A percentile compares a stretch with the other conserved stretches of the same genome.
phyloP scores from a whole-genome alignment of 108 stramenopile genomes.

The Pseudonitzschia pungens region DNA sequence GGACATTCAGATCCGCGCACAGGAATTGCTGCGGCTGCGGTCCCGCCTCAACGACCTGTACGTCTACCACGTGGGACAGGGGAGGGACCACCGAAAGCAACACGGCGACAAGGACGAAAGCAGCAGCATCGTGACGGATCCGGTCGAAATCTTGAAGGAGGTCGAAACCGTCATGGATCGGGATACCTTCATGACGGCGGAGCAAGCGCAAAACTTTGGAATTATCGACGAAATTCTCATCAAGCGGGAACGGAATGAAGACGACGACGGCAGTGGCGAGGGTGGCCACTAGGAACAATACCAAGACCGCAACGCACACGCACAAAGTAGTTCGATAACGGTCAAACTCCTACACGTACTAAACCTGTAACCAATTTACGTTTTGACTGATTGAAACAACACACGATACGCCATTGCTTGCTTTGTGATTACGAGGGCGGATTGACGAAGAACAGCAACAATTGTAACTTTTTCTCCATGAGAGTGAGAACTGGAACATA shows the following conservation, averaged over 20 bases:
- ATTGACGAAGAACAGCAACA: no score
- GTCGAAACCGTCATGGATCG: conserved; percentile 96
- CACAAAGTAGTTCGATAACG: no score
- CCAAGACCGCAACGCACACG: no score
- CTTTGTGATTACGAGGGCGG: no score
- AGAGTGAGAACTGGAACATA: no score
- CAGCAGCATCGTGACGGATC: background rate
- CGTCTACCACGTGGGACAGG: conserved; percentile 68
- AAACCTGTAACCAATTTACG: no score
- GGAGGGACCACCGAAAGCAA: background rate
- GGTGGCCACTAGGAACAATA: no score
- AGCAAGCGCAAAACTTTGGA: conserved; percentile 89
- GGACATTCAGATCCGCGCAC: conserved; percentile 93
- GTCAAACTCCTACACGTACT: no score
- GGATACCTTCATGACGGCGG: conserved; percentile 89
- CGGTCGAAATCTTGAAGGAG: conserved; percentile 60
- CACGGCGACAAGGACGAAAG: background rate
- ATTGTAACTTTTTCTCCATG: no score
- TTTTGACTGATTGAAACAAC: no score
- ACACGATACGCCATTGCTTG: no score
- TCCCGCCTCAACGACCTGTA: conserved; percentile 82
- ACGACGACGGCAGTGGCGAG: background rate
- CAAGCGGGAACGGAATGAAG: conserved; percentile 45
- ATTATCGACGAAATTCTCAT: conserved; percentile 88
- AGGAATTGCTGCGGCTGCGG: conserved; percentile 78